Conservation (phyloP, 129 eudicot genomes). For the Tagetes patula region DNA sequence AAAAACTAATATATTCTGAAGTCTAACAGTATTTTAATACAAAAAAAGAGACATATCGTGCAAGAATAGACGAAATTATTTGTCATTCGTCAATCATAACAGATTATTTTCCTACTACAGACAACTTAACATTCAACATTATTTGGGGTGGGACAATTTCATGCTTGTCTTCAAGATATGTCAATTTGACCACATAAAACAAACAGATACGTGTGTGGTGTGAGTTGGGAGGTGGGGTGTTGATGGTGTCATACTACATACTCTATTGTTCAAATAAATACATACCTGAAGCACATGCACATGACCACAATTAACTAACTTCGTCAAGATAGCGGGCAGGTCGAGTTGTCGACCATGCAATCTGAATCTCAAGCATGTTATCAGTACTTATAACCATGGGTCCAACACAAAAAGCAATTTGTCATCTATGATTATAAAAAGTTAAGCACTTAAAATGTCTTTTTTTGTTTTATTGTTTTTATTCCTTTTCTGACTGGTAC, state of each 20-base stretch:
- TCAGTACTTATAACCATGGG: slow-evolving; percentile 18
- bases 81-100: neutral
- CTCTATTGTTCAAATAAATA: slow-evolving; percentile 12
- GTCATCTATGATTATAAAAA: slow-evolving; percentile 19
- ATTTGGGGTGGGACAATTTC: slow-evolving; percentile 28
- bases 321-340: slow-evolving; percentile 23
- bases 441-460: slow-evolving; percentile 18
- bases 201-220: neutral
- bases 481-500: slow-evolving; percentile 21
- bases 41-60: slow-evolving; percentile 17
- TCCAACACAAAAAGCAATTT: slow-evolving; percentile 23
- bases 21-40: neutral
- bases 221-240: neutral
- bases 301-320: slow-evolving; percentile 14
- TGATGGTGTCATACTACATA: slow-evolving; percentile 6
- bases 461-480: slow-evolving; percentile 21
- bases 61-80: slow-evolving; percentile 5
- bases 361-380: slow-evolving; percentile 28
- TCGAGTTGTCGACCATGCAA: slow-evolving; percentile 22
- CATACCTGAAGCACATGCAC: slow-evolving; percentile 35
- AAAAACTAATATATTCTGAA: neutral
- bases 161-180: slow-evolving; percentile 23
- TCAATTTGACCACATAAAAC: slow-evolving; percentile 31
- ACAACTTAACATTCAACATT: slow-evolving; percentile 26
- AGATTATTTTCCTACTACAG: slow-evolving; percentile 27